Base-by-base conservation (phyloP, 1,139 yeast species). In the Blastobotrys proliferans region DNA sequence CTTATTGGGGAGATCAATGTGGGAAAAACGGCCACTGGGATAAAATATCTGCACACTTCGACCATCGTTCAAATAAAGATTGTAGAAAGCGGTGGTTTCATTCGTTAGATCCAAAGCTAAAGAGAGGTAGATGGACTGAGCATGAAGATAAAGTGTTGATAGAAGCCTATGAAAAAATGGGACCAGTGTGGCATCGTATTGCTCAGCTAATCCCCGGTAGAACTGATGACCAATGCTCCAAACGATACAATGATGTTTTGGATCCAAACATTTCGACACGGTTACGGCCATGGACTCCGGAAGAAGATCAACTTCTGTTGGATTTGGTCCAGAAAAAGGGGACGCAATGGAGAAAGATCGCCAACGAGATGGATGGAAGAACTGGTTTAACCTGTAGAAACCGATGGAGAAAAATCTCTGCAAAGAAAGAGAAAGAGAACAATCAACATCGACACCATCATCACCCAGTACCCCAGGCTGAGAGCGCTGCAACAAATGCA, bases 141-240 rank as follows among this genome's bases (percentile, higher is more conserved):
- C 83, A 76, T 41, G 97, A 90, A 62, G 97, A 90, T 64, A 73
- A 73, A 25, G 67, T 70, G 35, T 68, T 90, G 36, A 60, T 82
- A 18, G 70, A 71, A 38, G 90, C 94, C 0, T 83, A 75, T 58
- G 68, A 74, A 38, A 74, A 72, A 50, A 74, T 75, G 61, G 97
- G 97, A 0, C 74, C 95, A 0, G 75, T 81, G 31, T 90, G 97
- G 97, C 85, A 84, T 50, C 81, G 81, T 52, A 90, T 90, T 6
- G 80, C 95, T 0, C 67, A 72, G 41, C 81, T 76, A 42, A 83
- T 88, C 10, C 75, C 78, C 1, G 95, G 96, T 2, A 70, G 97
- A 56, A 90, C 95, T 1, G 96, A 88, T 59, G 97, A 88, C 62
- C 97, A 90, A 65, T 90, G 97, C 66, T 87, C 95, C 2, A 90